Evolutionary conservation across 164 flowering plant species (phyloP).

Genomic region (Vitis rupestris): DNA sequence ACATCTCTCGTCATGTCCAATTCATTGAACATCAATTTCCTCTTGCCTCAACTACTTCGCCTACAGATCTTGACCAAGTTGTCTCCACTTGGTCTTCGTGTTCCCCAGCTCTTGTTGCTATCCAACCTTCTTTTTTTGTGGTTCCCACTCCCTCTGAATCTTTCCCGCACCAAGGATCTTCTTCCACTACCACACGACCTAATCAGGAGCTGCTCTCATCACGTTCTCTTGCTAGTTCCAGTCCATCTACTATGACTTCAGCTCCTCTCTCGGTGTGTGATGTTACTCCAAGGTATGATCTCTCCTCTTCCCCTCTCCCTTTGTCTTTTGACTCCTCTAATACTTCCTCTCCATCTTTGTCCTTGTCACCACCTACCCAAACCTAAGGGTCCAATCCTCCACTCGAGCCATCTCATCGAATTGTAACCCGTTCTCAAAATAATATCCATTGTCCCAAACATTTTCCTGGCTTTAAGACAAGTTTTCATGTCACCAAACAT

Average conservation of each 20-base stretch:
- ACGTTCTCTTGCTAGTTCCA: background rate
- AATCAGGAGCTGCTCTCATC: background rate
- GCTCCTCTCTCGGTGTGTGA: constrained; percentile 11
- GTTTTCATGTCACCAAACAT: too few relatives aligned
- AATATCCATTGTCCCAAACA: too few relatives aligned
- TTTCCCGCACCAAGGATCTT: constrained; percentile 3
- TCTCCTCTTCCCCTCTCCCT: background rate
- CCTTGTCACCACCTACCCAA: constrained; percentile 11
- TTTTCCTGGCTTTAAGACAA: too few relatives aligned
- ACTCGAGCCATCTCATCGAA: constrained; percentile 6
- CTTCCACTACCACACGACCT: background rate
- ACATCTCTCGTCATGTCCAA: too few relatives aligned
- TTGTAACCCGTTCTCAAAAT: background rate
- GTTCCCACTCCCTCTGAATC: constrained; percentile 2
- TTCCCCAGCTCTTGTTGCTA: too few relatives aligned
- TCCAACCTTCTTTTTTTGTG: background rate
- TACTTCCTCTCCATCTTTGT: constrained; percentile 1
- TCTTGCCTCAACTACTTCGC: too few relatives aligned
- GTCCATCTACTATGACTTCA: constrained; percentile 1
- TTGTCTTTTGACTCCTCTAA: too few relatives aligned
- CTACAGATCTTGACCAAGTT: too few relatives aligned
- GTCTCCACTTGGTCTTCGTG: too few relatives aligned
- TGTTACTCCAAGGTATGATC: constrained; percentile 5
- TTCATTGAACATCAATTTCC: too few relatives aligned
- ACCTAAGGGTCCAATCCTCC: background rate